Evolutionary conservation across 2,329 filamentous ascomycete genomes (phyloP).

Genomic region (Magnaporthiopsis rhizophila): DNA sequence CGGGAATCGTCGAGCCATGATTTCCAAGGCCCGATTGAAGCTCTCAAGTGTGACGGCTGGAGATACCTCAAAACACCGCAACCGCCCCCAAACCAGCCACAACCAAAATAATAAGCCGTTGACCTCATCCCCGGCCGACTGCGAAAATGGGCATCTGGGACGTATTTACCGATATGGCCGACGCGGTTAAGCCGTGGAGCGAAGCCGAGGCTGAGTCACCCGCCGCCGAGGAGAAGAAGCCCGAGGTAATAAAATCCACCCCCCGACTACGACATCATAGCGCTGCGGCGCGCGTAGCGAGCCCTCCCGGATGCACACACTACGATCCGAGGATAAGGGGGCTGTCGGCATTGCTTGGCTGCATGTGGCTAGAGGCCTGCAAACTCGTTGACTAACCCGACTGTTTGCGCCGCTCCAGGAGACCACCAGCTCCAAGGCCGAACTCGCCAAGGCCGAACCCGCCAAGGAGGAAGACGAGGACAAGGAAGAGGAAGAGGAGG

Average conservation of each 20-base stretch:
- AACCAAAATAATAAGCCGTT: neutral
- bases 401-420: conserved; percentile 1
- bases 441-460: too few species aligned
- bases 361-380: neutral
- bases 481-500: conserved; percentile 77
- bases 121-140: neutral
- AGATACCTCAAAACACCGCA: neutral
- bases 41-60: conserved; percentile 12
- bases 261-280: neutral
- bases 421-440: conserved; percentile 2
- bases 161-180: conserved; percentile 53
- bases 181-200: conserved; percentile 58
- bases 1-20: conserved; percentile 11
- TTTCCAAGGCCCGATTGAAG: conserved; percentile 19
- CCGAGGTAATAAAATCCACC: conserved; percentile 36
- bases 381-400: neutral
- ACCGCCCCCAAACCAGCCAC: neutral
- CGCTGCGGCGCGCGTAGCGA: too few species aligned
- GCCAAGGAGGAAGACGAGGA: conserved; percentile 57
- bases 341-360: neutral
- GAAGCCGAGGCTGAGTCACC: conserved; percentile 59
- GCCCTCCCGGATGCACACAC: neutral
- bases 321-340: neutral
- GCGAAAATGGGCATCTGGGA: conserved; percentile 59
- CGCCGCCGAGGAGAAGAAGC: conserved; percentile 55